These are phyloP conservation scores for Penicillium thymicola DNA, from an alignment of 2,329 filamentous ascomycete species.

Conservation along the genomic window DNA sequence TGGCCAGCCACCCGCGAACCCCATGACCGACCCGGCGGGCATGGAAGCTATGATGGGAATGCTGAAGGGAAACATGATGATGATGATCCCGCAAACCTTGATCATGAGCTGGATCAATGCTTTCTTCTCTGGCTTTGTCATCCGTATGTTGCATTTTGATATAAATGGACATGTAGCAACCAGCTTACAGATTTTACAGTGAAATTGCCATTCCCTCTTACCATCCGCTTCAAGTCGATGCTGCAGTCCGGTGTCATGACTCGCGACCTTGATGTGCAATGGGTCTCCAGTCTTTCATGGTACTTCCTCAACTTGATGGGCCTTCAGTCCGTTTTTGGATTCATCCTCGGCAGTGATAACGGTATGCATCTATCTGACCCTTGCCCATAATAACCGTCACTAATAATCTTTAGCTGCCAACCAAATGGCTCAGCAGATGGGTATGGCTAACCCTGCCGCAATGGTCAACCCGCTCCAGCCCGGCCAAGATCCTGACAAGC, in stretches of 20 bases:
- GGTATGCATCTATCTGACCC: constrained; percentile 53
- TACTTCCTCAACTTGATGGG: constrained; percentile 98
- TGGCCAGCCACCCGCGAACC: constrained; percentile 86
- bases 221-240: constrained; percentile 99
- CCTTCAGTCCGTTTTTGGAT: constrained; percentile 94
- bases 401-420: constrained; percentile 65
- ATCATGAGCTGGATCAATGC: constrained; percentile 99
- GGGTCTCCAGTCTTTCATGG: constrained; percentile 98
- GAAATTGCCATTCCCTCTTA: constrained; percentile 95
- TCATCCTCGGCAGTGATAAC: constrained; percentile 93
- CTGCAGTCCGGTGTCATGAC: constrained; percentile 95
- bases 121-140: constrained; percentile 97
- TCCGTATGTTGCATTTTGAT: constrained; percentile 60
- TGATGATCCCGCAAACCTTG: constrained; percentile 97
- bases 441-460: constrained; percentile 67
- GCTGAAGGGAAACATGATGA: constrained; percentile 99
- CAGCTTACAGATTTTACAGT: constrained; percentile 50
- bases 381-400: not conserved
- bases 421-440: constrained; percentile 84
- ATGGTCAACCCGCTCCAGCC: constrained; percentile 75
- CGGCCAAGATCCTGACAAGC: constrained; percentile 90
- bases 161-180: not conserved
- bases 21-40: constrained; percentile 88
- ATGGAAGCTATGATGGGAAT: constrained; percentile 99
- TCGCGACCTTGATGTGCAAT: constrained; percentile 91